A percentile compares a stretch with the other conserved stretches of the same genome.
These are phyloP conservation scores for Penicillium sp. DNA, from an alignment of 2,329 filamentous ascomycete genomes.

Conservation along the genomic window DNA sequence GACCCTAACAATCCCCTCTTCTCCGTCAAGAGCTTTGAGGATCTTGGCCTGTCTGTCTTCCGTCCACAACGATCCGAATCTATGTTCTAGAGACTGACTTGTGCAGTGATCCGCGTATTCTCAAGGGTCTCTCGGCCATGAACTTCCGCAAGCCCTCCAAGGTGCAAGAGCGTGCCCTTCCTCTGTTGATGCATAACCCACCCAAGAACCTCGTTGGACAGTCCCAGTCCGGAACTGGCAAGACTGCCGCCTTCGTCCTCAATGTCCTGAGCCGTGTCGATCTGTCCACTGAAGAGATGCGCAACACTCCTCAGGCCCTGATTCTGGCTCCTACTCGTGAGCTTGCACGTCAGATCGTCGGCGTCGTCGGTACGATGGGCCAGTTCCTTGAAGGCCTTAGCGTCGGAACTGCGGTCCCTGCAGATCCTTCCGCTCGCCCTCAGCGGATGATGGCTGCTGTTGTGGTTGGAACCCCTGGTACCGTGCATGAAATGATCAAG, in stretches of 20 bases:
- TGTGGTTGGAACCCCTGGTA: constrained; percentile 91
- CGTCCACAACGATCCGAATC: neutral
- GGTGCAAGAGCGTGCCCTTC: constrained; percentile 93
- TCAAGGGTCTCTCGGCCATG: constrained; percentile 76
- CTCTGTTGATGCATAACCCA: constrained; percentile 83
- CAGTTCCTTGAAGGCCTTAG: constrained; percentile 75
- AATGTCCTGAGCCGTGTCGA: constrained; percentile 89
- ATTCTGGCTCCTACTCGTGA: constrained; percentile 87
- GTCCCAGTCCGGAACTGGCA: constrained; percentile 98
- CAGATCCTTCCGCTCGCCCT: constrained; percentile 67
- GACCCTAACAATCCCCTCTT: constrained; percentile 85
- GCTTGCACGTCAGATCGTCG: constrained; percentile 89
- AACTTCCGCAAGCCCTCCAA: constrained; percentile 95
- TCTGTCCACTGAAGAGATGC: constrained; percentile 61
- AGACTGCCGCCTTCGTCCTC: constrained; percentile 94
- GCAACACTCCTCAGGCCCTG: constrained; percentile 71
- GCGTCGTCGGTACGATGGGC: constrained; percentile 81
- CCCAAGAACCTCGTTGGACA: constrained; percentile 94
- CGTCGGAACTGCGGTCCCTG: constrained; percentile 81
- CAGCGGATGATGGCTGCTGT: constrained; percentile 73
- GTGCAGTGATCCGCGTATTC: constrained; percentile 62
- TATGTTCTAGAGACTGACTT: constrained; percentile 8
- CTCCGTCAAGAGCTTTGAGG: constrained; percentile 80
- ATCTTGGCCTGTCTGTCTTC: constrained; percentile 74
- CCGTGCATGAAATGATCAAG: constrained; percentile 83